Conservation (phyloP, 1,139 yeast genomes). For the Magnusiomyces starmeri region DNA sequence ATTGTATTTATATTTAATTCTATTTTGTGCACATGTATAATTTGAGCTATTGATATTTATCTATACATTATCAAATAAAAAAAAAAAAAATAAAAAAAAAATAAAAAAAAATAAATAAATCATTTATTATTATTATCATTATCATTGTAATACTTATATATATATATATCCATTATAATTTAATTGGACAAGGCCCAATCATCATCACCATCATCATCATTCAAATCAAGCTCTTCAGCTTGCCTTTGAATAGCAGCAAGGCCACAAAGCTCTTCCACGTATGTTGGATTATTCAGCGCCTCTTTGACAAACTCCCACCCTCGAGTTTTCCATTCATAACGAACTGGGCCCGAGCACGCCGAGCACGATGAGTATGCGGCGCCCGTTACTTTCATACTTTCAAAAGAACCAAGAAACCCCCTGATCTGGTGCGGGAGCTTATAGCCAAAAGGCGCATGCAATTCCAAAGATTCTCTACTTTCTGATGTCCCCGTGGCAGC, state of each 20-base stretch:
- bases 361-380: constrained; percentile 74
- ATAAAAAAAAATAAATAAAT: too few relatives aligned
- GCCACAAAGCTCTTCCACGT: constrained; percentile 73
- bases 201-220: constrained; percentile 21
- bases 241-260: constrained; percentile 60
- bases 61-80: too few relatives aligned
- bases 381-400: constrained; percentile 55
- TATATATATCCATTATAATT: neutral
- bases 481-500: neutral
- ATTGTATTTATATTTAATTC: too few relatives aligned
- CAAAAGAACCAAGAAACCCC: constrained; percentile 67
- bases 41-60: too few relatives aligned
- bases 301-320: constrained; percentile 78
- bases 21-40: too few relatives aligned
- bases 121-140: too few relatives aligned
- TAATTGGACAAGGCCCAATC: constrained; percentile 5
- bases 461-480: neutral
- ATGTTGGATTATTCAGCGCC: constrained; percentile 59
- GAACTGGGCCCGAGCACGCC: constrained; percentile 65
- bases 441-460: constrained; percentile 13
- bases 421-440: constrained; percentile 78
- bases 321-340: constrained; percentile 41
- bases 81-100: too few relatives aligned
- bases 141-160: too few relatives aligned
- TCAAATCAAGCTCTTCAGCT: constrained; percentile 57